Percentiles rank a stretch among this genome's conserved stretches.
Evolutionary conservation across 768 basidiomycete genomes (phyloP).

Genomic region (Strobilomyces dryophilus): DNA sequence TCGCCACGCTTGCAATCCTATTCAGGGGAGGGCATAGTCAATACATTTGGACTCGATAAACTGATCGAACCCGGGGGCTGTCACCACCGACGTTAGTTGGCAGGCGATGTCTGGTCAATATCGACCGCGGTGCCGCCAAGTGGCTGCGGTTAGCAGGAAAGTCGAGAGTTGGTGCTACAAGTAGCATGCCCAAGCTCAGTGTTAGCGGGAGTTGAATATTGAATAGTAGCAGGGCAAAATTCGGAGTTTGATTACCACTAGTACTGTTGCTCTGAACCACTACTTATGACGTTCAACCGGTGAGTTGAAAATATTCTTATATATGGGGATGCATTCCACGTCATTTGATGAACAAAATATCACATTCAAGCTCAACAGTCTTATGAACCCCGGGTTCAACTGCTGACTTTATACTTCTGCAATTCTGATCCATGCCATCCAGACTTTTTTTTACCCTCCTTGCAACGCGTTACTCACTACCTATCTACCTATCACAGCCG

Average conservation of each 20-base stretch:
- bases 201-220: too few species aligned
- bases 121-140: too few species aligned
- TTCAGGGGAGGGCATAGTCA: too few species aligned
- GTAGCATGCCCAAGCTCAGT: too few species aligned
- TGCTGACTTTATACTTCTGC: constrained; percentile 41
- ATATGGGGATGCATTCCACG: background rate
- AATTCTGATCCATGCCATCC: constrained; percentile 35
- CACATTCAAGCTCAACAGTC: constrained; percentile 51
- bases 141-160: too few species aligned
- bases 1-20: too few species aligned
- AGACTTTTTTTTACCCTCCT: background rate
- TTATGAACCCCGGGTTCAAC: constrained; percentile 36
- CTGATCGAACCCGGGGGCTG: too few species aligned
- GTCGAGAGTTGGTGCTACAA: too few species aligned
- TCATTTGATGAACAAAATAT: constrained; percentile 35
- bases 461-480: background rate
- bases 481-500: constrained; percentile 1
- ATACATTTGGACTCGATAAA: too few species aligned
- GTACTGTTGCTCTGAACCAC: background rate
- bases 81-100: too few species aligned
- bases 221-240: too few species aligned
- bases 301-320: background rate
- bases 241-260: background rate
- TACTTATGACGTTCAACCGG: background rate
- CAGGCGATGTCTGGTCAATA: too few species aligned